Evolutionary conservation across 441 rosid genomes (phyloP).

Genomic region (Eruca vesicaria): DNA sequence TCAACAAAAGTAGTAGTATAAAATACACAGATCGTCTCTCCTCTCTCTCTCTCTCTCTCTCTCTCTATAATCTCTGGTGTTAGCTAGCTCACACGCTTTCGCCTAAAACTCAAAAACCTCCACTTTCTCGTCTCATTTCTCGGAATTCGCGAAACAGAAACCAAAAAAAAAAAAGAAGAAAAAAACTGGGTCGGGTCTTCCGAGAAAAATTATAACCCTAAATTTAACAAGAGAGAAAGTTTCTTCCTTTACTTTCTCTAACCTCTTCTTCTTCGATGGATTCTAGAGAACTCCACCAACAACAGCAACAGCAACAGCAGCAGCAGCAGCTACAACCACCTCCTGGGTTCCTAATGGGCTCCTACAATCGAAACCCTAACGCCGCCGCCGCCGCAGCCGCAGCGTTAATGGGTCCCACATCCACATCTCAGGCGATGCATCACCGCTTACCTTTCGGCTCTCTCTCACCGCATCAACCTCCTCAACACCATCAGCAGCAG

Average conservation of each 20-base stretch:
- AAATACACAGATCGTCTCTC: conserved; percentile 3
- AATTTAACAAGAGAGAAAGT: neutral
- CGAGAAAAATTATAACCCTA: neutral
- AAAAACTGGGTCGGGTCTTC: neutral
- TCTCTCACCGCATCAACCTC: conserved; percentile 26
- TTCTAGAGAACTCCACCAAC: conserved; percentile 52
- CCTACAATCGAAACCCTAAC: conserved; percentile 39
- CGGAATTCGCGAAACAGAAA: conserved; percentile 31
- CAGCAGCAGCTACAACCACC: conserved; percentile 42
- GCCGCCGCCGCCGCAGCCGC: conserved; percentile 30
- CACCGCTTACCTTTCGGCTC: conserved; percentile 29
- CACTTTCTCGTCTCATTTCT: conserved; percentile 36
- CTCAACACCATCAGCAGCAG: conserved; percentile 21
- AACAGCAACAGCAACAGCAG: conserved; percentile 32
- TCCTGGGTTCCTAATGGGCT: conserved; percentile 45
- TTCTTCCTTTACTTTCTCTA: neutral
- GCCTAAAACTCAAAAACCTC: conserved; percentile 36
- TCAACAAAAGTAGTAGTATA: neutral
- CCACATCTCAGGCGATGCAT: conserved; percentile 35
- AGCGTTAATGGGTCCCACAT: conserved; percentile 39
- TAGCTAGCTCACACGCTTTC: conserved; percentile 44
- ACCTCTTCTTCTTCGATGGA: conserved; percentile 45
- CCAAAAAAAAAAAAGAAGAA: neutral
- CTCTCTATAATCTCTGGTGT: conserved; percentile 6
- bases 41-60: conserved; percentile 7